These are phyloP conservation scores for Anthoceros angustus DNA, from an alignment of 225 moss, liverwort and hornwort genomes.

Conservation along the genomic window DNA sequence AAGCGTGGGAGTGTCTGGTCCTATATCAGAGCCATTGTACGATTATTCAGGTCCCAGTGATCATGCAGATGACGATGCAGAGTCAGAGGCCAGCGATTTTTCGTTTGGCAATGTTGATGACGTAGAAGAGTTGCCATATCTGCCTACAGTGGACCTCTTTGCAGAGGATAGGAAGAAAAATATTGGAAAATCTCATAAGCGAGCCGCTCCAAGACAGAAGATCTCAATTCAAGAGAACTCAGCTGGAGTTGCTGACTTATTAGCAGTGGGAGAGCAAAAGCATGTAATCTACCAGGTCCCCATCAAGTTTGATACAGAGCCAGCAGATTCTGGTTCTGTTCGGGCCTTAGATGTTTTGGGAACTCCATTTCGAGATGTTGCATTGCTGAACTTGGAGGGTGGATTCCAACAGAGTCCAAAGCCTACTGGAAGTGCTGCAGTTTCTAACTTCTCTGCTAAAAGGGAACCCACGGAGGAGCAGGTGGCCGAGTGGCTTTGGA, in stretches of 20 bases:
- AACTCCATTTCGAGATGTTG: neutral
- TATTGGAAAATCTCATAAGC: neutral
- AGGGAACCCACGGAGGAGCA: constrained; percentile 29
- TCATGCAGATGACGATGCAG: neutral
- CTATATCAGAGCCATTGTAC: constrained; percentile 13
- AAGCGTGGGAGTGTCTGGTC: constrained; percentile 6
- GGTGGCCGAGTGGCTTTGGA: constrained; percentile 70
- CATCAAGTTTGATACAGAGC: neutral
- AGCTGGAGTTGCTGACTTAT: neutral
- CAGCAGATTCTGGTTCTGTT: neutral
- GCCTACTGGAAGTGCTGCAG: constrained; percentile 15
- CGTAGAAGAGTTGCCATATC: constrained; percentile 5
- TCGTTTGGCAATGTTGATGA: constrained; percentile 6
- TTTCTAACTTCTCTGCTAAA: constrained; percentile 35
- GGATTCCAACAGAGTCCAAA: constrained; percentile 6
- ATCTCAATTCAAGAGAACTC: neutral
- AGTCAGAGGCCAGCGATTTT: constrained; percentile 6
- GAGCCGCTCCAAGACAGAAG: neutral
- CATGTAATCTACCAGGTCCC: neutral
- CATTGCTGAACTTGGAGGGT: neutral
- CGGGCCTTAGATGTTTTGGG: neutral
- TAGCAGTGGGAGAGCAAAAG: neutral
- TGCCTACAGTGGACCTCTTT: constrained; percentile 13
- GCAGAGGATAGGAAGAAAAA: neutral
- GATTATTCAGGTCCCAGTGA: constrained; percentile 10